A percentile compares a stretch with the other conserved stretches of the same genome.
Conservation (phyloP, 1,139 yeast species). For the Yamadazyma epiphylla region DNA sequence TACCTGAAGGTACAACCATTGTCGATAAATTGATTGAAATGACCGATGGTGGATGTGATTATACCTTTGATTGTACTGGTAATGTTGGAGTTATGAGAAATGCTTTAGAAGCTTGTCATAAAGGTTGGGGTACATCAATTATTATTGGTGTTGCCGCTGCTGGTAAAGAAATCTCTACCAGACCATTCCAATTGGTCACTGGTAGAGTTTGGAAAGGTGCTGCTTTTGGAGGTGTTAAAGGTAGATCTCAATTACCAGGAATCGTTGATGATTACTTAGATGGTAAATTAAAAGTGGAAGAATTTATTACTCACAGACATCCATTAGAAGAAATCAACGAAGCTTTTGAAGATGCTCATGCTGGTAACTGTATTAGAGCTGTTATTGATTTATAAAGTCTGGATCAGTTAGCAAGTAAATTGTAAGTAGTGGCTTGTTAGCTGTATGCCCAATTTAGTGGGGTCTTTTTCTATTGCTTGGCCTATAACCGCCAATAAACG, state of each 20-base stretch:
- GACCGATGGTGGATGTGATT: conserved; percentile 97
- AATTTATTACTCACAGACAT: conserved; percentile 90
- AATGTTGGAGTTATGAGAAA: conserved; percentile 91
- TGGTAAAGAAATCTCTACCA: conserved; percentile 91
- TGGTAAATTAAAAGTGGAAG: conserved; percentile 88
- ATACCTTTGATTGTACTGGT: conserved; percentile 97
- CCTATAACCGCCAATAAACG: too few species aligned
- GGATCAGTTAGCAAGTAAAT: conserved; percentile 2
- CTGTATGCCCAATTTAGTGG: conserved; percentile 2
- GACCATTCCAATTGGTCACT: conserved; percentile 98
- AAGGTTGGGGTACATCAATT: conserved; percentile 97
- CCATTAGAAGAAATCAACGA: conserved; percentile 71
- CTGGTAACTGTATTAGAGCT: conserved; percentile 92
- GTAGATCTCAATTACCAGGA: conserved; percentile 91
- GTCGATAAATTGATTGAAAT: conserved; percentile 81
- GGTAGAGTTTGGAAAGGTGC: conserved; percentile 99
- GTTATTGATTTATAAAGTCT: conserved; percentile 52
- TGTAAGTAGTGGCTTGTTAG: conserved; percentile 1
- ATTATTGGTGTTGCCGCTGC: conserved; percentile 98
- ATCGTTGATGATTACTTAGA: conserved; percentile 80
- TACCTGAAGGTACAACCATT: conserved; percentile 70
- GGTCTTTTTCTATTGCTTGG: too few species aligned
- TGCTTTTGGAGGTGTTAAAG: conserved; percentile 98
- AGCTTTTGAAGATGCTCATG: conserved; percentile 94
- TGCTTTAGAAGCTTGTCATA: conserved; percentile 95